Evolutionary conservation across 1,284 basidiomycete species (phyloP).

Genomic region (Cystobasidium sp.): DNA sequence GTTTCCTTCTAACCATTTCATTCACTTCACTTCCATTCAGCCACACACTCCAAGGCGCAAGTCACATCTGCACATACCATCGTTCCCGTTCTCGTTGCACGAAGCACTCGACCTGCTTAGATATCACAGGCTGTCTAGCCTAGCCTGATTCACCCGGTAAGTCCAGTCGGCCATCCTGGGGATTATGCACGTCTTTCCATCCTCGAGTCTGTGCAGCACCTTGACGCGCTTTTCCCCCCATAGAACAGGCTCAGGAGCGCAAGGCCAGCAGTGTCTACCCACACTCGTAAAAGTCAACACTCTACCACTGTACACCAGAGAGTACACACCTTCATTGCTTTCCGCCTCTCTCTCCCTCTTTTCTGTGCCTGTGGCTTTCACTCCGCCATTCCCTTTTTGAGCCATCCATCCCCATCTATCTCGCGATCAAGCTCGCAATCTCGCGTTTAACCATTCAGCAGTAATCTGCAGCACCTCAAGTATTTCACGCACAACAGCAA

Average conservation of each 20-base stretch:
- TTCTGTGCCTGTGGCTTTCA: no score
- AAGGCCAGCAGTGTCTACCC: neutral
- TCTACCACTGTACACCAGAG: neutral
- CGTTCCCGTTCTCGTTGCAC: neutral
- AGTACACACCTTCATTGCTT: no score
- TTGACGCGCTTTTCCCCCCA: constrained; percentile 10
- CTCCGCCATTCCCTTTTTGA: no score
- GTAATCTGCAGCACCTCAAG: neutral
- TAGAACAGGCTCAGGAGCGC: neutral
- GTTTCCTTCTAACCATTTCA: no score
- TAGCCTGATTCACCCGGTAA: neutral
- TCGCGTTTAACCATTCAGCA: neutral
- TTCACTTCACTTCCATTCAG: no score
- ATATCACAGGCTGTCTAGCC: neutral
- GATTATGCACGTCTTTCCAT: constrained; percentile 12
- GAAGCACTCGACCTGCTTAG: neutral
- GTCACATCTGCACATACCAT: neutral
- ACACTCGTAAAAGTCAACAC: neutral
- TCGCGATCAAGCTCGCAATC: neutral
- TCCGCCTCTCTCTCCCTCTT: no score
- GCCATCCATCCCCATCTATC: no score
- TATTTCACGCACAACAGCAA: neutral
- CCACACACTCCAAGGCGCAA: no score
- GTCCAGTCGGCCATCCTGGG: neutral
- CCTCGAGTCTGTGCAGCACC: neutral